Conservation (phyloP, 306 rosid species). For the Pyrus bretschneideri region DNA sequence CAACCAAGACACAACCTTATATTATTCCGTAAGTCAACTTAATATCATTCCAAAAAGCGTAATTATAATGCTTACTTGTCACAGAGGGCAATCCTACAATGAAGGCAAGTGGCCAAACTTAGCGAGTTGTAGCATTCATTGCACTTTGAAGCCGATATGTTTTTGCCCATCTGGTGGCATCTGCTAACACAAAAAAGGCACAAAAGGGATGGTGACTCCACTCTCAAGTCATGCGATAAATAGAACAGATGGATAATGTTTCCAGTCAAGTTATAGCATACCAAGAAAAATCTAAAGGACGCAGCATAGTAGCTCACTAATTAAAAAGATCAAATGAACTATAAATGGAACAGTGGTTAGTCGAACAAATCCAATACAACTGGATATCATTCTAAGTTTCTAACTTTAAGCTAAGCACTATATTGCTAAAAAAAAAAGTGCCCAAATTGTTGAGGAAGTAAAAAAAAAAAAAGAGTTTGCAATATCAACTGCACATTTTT, state of each 20-base stretch:
- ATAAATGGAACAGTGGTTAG: not conserved
- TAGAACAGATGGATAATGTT: not conserved
- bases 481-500: not conserved
- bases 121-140: constrained; percentile 48
- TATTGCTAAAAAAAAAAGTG: not conserved
- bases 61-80: constrained; percentile 54
- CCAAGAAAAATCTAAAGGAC: not conserved
- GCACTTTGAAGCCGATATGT: constrained; percentile 45
- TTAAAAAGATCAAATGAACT: not conserved
- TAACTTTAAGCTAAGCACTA: not conserved
- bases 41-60: not conserved
- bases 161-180: constrained; percentile 65
- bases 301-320: not conserved
- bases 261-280: not conserved
- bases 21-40: not conserved
- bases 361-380: not conserved
- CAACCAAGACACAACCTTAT: not conserved
- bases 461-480: not conserved
- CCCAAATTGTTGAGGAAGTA: not conserved
- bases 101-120: constrained; percentile 76
- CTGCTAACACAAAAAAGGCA: constrained; percentile 35
- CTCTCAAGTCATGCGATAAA: constrained; percentile 14
- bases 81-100: constrained; percentile 58
- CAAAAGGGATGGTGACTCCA: constrained; percentile 10
- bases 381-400: not conserved